Evolutionary conservation across 148 eudicot genomes (phyloP), one percentile per base, ranked within the genome.

Genomic region (Vaccinium vitisidaea): DNA sequence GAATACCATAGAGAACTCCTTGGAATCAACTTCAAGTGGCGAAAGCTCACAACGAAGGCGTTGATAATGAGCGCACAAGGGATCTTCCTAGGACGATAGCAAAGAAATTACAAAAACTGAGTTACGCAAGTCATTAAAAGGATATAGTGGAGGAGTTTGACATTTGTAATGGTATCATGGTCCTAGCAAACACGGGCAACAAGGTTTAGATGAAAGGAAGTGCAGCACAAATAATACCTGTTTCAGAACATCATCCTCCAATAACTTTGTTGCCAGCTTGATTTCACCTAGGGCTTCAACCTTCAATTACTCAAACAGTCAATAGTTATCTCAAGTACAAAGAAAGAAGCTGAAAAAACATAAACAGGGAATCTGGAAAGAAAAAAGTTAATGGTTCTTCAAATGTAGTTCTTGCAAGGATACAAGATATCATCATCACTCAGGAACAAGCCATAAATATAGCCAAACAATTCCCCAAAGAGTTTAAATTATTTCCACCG

Each of bases 211-310:
- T 3, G 74, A 46, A 77, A 52, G 11, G 75, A 63, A 77, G 25
- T 8, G 15, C 79, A 2, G 58, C 18, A 32, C 19, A 49, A 83
- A 36, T 30, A 77, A 30, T 88, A 93, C 96, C 96, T 92, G 90
- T 78, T 79, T 83, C 61, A 84, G 93, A 82, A 78, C 88, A 88
- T 90, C 92, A 65, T 92, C 93, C 82, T 80, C 88, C 87, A 95
- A 86, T 90, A 97, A 91, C 87, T 97, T 95, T 75, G 95, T 92
- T 81, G 99, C 99, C 71, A 95, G 88, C 91, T 94, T 98, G 84
- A 97, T 97, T 88, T 97, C 98, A 80, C 96, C 93, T 50, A 97
- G 94, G 75, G 99, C 98, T 91, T 95, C 99, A 90, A 97, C 99
- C 99, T 97, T 81, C 56, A 56, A 82, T 27, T 67, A 84, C 75